A percentile compares a stretch with the other conserved stretches of the same genome.
phyloP scores from a whole-genome alignment of 139 green algal species.

The Picochlorum sp. region DNA sequence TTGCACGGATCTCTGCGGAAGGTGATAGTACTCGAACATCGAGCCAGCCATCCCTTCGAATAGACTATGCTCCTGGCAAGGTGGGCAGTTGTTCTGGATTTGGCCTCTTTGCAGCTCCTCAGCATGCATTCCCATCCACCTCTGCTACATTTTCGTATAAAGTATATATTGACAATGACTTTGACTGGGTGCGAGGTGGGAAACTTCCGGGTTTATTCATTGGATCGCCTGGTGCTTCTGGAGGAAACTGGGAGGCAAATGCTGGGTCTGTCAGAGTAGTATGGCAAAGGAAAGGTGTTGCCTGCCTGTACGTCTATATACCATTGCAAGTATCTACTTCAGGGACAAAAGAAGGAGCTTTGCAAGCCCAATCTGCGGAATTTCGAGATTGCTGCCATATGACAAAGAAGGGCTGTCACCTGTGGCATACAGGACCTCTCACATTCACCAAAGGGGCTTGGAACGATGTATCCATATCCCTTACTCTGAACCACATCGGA shows the following conservation, averaged over 20 bases:
- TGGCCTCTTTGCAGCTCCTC: neutral
- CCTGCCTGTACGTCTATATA: neutral
- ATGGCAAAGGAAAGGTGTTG: neutral
- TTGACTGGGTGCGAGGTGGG: neutral
- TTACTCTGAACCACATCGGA: neutral
- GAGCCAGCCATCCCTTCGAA: neutral
- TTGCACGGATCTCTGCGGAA: neutral
- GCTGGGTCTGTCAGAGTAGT: neutral
- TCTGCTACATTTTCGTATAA: neutral
- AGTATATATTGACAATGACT: neutral
- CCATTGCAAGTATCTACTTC: neutral
- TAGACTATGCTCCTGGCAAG: neutral
- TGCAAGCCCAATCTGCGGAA: neutral
- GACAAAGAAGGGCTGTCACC: neutral
- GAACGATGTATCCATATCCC: neutral
- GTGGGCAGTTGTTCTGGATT: neutral
- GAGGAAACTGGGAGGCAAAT: neutral
- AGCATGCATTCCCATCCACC: neutral
- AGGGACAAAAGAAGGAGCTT: neutral
- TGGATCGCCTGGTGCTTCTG: neutral
- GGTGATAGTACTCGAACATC: neutral
- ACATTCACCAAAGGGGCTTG: neutral
- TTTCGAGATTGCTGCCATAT: neutral
- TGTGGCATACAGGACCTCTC: slow-evolving; percentile 3
- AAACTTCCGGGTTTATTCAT: neutral